phyloP scores from a whole-genome alignment of 2,329 filamentous ascomycete genomes.

The Paraconiothyrium sp. region DNA sequence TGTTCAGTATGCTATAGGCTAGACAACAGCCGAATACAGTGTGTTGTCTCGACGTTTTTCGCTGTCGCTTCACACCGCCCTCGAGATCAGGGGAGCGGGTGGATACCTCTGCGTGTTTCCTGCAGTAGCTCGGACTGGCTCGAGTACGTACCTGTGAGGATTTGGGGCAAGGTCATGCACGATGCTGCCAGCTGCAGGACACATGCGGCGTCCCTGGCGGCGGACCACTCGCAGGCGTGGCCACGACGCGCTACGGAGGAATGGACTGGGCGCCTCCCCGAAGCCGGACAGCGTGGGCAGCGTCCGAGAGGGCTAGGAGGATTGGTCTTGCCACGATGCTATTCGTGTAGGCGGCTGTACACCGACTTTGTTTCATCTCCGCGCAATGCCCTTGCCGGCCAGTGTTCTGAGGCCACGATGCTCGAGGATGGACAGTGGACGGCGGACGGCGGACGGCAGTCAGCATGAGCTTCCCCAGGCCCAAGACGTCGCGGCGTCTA shows the following conservation, averaged over 20 bases:
- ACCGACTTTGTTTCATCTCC: constrained; percentile 46
- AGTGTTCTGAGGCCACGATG: constrained; percentile 38
- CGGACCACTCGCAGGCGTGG: constrained; percentile 17
- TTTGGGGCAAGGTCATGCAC: constrained; percentile 21
- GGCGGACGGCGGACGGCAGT: constrained; percentile 10
- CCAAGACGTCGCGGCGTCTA: constrained; percentile 30
- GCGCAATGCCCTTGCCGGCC: constrained; percentile 24
- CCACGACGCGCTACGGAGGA: constrained; percentile 25
- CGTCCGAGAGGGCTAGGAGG: constrained; percentile 8
- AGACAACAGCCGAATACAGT: constrained; percentile 26
- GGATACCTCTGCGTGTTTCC: constrained; percentile 35
- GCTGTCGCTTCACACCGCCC: constrained; percentile 42
- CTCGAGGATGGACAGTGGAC: neutral
- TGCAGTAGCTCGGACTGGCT: constrained; percentile 40
- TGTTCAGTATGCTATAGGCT: constrained; percentile 31
- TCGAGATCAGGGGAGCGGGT: constrained; percentile 38
- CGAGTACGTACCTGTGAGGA: constrained; percentile 33
- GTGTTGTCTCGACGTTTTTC: constrained; percentile 35
- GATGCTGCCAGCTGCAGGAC: constrained; percentile 37
- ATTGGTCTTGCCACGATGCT: constrained; percentile 21
- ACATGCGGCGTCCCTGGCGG: constrained; percentile 27
- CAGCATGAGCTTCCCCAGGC: constrained; percentile 44
- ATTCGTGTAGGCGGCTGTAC: constrained; percentile 32
- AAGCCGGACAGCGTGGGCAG: constrained; percentile 36
- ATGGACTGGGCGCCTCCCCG: constrained; percentile 25